A percentile compares a stretch with the other conserved stretches of the same genome.
These are phyloP conservation scores for Pseudogymnoascus sp. DNA, from an alignment of 2,329 filamentous ascomycete genomes.

Conservation along the genomic window DNA sequence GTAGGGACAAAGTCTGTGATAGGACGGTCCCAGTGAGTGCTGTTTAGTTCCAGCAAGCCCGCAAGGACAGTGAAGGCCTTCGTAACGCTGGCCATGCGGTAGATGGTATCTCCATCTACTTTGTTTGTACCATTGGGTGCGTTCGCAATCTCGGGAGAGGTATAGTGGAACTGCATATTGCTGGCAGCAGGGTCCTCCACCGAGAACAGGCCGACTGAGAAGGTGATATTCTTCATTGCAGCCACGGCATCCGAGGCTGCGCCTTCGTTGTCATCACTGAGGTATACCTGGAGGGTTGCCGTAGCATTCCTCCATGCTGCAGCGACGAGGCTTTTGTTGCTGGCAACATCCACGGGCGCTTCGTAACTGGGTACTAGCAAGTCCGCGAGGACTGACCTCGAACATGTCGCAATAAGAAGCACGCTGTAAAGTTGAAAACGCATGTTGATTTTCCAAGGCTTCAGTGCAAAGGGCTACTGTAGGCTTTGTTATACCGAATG, in stretches of 20 bases:
- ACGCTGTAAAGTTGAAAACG: not conserved
- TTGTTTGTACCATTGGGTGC: conserved; percentile 28
- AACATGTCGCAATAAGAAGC: not conserved
- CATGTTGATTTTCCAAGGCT: not conserved
- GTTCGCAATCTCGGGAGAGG: conserved; percentile 28
- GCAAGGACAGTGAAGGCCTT: conserved; percentile 35
- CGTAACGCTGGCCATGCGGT: conserved; percentile 35
- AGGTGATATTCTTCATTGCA: conserved; percentile 30
- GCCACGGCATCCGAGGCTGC: not conserved
- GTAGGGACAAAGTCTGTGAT: conserved; percentile 28
- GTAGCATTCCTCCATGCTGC: not conserved
- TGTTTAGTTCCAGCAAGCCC: conserved; percentile 30
- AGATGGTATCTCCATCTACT: conserved; percentile 37
- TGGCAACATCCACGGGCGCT: not conserved
- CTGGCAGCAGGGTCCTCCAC: conserved; percentile 28
- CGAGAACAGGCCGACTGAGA: conserved; percentile 36
- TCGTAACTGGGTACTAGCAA: not conserved
- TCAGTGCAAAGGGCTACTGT: not conserved
- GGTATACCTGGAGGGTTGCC: not conserved
- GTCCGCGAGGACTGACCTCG: not conserved
- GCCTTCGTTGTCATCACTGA: not conserved
- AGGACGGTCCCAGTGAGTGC: conserved; percentile 30
- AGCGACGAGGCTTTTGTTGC: not conserved
- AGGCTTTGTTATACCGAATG: not conserved
- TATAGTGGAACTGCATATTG: conserved; percentile 32